Percentiles rank a stretch among this genome's conserved stretches.
These are phyloP conservation scores for Inonotus obliquus DNA, from an alignment of 1,284 basidiomycete species.

Conservation along the genomic window DNA sequence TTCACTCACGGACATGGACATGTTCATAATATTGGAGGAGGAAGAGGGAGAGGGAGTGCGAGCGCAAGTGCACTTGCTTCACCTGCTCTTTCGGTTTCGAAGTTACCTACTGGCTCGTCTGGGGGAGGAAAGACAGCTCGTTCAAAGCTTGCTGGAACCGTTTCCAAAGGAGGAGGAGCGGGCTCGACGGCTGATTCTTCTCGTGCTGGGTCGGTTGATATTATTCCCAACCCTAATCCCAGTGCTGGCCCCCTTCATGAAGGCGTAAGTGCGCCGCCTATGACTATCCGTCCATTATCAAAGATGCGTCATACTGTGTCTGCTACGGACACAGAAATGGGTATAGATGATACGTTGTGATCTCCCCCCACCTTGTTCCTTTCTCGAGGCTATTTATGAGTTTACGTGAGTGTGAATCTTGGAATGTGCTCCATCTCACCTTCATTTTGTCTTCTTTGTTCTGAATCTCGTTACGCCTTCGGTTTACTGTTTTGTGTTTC, in stretches of 20 bases:
- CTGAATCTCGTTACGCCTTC: neutral
- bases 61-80: neutral
- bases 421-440: neutral
- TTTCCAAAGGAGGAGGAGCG: constrained; percentile 5
- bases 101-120: neutral
- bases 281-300: constrained; percentile 2
- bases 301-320: constrained; percentile 17
- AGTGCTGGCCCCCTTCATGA: neutral
- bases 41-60: constrained; percentile 10
- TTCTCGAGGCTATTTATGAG: neutral
- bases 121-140: neutral
- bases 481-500: too few species aligned
- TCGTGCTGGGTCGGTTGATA: constrained; percentile 23
- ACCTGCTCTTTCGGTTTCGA: constrained; percentile 4
- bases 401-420: neutral
- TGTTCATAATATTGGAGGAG: neutral
- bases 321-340: constrained; percentile 6
- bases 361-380: too few species aligned
- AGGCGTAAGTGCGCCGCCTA: neutral
- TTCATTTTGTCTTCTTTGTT: neutral
- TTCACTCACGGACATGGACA: constrained; percentile 30
- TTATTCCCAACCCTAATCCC: neutral
- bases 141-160: constrained; percentile 10
- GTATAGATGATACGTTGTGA: neutral
- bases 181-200: constrained; percentile 23